These are phyloP conservation scores for Pseudozyma pruni DNA, from an alignment of 1,284 basidiomycete genomes.

Conservation along the genomic window DNA sequence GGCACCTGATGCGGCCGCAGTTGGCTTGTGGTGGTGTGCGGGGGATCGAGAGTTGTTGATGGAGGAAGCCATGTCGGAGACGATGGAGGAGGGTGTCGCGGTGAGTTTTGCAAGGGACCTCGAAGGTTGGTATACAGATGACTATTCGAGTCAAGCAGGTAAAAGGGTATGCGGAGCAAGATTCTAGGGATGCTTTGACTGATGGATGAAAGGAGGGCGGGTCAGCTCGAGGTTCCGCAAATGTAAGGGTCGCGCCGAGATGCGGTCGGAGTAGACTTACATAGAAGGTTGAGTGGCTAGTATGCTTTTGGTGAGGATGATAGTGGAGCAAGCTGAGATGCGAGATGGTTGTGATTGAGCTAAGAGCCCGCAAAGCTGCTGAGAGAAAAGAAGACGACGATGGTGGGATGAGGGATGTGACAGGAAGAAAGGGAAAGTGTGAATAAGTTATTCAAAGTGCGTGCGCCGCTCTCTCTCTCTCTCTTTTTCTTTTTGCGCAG, in stretches of 20 bases:
- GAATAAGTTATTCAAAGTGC: background rate
- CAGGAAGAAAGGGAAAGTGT: background rate
- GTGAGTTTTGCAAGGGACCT: too few relatives aligned
- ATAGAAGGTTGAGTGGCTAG: slow-evolving; percentile 15
- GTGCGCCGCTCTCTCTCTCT: slow-evolving; percentile 7
- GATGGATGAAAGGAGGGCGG: background rate
- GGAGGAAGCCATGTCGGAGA: slow-evolving; percentile 33
- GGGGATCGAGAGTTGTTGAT: slow-evolving; percentile 21
- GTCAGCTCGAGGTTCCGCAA: slow-evolving; percentile 5
- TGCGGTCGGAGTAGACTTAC: background rate
- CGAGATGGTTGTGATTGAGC: background rate
- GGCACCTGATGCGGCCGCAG: slow-evolving; percentile 21
- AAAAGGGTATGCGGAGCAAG: slow-evolving; percentile 21
- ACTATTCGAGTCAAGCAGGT: slow-evolving; percentile 2
- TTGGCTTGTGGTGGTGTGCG: slow-evolving; percentile 30
- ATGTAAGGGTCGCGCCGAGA: background rate
- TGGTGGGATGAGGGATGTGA: slow-evolving; percentile 16
- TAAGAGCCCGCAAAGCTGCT: background rate
- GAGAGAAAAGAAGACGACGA: slow-evolving; percentile 3
- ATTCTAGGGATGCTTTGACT: slow-evolving; percentile 14
- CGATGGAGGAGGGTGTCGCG: slow-evolving; percentile 1
- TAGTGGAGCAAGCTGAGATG: slow-evolving; percentile 1
- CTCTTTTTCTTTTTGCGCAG: background rate
- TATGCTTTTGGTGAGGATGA: slow-evolving; percentile 18
- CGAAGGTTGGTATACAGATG: background rate